A percentile compares a stretch with the other conserved stretches of the same genome.
phyloP scores from a whole-genome alignment of 1,284 basidiomycete species.

The Pseudozyma tsukubaensis region DNA sequence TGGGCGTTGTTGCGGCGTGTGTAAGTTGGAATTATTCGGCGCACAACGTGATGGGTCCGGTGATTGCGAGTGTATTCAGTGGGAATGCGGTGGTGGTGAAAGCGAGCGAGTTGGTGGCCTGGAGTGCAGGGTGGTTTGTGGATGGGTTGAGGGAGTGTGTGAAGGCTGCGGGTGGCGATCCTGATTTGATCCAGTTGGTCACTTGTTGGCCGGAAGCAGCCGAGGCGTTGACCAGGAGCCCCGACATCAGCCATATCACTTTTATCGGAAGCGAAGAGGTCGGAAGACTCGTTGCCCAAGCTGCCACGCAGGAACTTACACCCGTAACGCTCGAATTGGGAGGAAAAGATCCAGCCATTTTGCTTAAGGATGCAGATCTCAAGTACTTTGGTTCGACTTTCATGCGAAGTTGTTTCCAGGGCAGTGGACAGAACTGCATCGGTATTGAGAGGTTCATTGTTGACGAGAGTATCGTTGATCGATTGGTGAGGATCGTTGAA shows the following conservation, averaged over 20 bases:
- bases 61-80: constrained; percentile 86
- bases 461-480: constrained; percentile 79
- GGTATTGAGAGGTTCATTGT: constrained; percentile 91
- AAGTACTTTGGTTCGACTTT: constrained; percentile 71
- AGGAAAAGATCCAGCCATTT: constrained; percentile 73
- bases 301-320: constrained; percentile 84
- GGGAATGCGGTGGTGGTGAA: constrained; percentile 93
- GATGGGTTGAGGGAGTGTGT: constrained; percentile 71
- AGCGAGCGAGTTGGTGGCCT: constrained; percentile 72
- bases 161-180: constrained; percentile 79
- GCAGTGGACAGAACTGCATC: constrained; percentile 92
- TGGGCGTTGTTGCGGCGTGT: constrained; percentile 91
- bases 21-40: constrained; percentile 84
- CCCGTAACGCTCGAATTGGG: constrained; percentile 92
- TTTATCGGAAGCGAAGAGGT: constrained; percentile 94
- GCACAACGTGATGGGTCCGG: constrained; percentile 92
- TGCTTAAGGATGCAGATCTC: constrained; percentile 71
- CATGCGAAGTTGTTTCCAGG: constrained; percentile 73
- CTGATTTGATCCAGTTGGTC: constrained; percentile 74
- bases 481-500: constrained; percentile 72
- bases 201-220: constrained; percentile 90
- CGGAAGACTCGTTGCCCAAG: constrained; percentile 83
- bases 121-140: constrained; percentile 71
- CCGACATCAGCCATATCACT: constrained; percentile 77
- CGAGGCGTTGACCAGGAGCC: constrained; percentile 81